Conservation (phyloP, 2,329 filamentous ascomycete genomes). For the Acrocalymma vagum region DNA sequence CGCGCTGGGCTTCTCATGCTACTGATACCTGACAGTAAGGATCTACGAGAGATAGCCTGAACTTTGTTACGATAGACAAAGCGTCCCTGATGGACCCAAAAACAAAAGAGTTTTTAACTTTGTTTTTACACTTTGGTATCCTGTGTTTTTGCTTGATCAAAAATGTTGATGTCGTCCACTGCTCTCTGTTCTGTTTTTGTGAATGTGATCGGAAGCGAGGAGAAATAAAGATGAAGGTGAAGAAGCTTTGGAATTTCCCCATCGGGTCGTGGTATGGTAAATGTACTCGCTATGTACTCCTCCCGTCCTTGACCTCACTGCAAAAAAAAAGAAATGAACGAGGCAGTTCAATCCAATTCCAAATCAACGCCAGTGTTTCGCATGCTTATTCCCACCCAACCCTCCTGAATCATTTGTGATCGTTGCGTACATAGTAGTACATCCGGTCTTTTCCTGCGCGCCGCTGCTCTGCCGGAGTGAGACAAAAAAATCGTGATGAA, state of each 20-base stretch:
- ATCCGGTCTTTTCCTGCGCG: too few species aligned
- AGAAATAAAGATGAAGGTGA: too few species aligned
- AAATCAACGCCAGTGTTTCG: constrained; percentile 38
- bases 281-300: constrained; percentile 17
- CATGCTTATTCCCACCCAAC: constrained; percentile 34
- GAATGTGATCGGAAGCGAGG: too few species aligned
- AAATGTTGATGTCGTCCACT: too few species aligned
- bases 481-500: constrained; percentile 11
- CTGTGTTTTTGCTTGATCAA: too few species aligned
- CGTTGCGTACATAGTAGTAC: too few species aligned
- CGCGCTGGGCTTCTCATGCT: constrained; percentile 45
- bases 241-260: too few species aligned
- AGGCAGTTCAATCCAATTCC: constrained; percentile 3
- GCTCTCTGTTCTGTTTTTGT: too few species aligned
- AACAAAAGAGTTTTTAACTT: too few species aligned
- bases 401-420: constrained; percentile 29
- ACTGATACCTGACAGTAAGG: too few species aligned
- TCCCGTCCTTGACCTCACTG: constrained; percentile 1
- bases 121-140: constrained; percentile 1
- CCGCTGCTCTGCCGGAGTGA: constrained; percentile 12
- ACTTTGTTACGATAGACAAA: constrained; percentile 30
- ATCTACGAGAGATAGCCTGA: constrained; percentile 29
- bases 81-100: constrained; percentile 41
- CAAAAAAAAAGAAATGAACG: constrained; percentile 12
- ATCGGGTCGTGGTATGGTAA: too few species aligned